A percentile compares a stretch with the other conserved stretches of the same genome.
Evolutionary conservation across 192 early-diverging fungal species (phyloP).

Genomic region (Backusella sp.): DNA sequence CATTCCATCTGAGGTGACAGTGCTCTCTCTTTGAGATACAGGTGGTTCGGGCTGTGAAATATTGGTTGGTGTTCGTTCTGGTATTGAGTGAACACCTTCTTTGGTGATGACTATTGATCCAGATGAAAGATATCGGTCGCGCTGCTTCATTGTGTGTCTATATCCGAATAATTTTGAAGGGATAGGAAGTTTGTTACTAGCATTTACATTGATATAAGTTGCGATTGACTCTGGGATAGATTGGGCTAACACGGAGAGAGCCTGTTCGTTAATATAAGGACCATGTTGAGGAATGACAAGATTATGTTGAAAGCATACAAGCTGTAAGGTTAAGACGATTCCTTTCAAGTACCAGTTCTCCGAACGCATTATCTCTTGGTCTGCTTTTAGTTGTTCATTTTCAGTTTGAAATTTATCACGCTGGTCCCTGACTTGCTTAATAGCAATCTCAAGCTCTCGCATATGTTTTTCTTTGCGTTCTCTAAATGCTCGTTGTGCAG

Average conservation of each 20-base stretch:
- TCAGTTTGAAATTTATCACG: slow-evolving; percentile 47
- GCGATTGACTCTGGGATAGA: slow-evolving; percentile 22
- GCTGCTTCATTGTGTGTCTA: slow-evolving; percentile 21
- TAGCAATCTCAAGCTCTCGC: slow-evolving; percentile 69
- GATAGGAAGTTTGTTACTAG: slow-evolving; percentile 28
- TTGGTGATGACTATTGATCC: slow-evolving; percentile 11
- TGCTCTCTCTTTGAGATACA: neutral
- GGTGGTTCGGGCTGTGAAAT: neutral
- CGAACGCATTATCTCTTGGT: slow-evolving; percentile 40
- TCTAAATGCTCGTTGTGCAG: slow-evolving; percentile 85
- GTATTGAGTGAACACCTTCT: slow-evolving; percentile 12
- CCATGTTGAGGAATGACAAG: slow-evolving; percentile 32
- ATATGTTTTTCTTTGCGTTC: slow-evolving; percentile 84
- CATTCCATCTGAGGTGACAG: slow-evolving; percentile 10
- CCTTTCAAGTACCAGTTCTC: slow-evolving; percentile 54
- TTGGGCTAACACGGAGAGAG: slow-evolving; percentile 20
- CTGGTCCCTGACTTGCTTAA: slow-evolving; percentile 64
- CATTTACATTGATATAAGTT: slow-evolving; percentile 28
- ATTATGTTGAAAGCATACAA: slow-evolving; percentile 32
- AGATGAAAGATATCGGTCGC: slow-evolving; percentile 16
- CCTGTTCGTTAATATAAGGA: slow-evolving; percentile 31
- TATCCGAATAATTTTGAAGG: slow-evolving; percentile 21
- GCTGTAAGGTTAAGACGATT: slow-evolving; percentile 40
- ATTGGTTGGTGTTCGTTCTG: neutral
- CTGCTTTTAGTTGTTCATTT: slow-evolving; percentile 42